Evolutionary conservation across 805 yeast species (phyloP), one percentile per base, ranked within the genome.

Genomic region (Ogataea naganishii): DNA sequence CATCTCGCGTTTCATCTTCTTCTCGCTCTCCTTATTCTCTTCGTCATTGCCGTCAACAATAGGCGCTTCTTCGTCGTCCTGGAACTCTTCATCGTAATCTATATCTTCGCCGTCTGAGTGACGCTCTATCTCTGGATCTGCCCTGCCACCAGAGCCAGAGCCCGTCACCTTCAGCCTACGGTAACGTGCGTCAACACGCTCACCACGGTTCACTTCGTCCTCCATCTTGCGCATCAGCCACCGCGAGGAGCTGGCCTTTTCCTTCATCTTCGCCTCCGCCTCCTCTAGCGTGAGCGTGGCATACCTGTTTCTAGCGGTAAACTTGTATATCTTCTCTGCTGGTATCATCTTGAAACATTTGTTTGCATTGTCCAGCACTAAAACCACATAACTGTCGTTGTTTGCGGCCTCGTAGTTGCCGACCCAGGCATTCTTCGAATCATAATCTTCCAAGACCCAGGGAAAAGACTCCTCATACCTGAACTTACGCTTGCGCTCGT

Each of bases 11-110:
- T 83, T 85, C 51, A 84, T 78, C 44, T 82, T 77, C 41, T 68
- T 72, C 55, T 92, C 96, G 30, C 86, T 81, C 38, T 85, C 81
- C 52, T 81, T 86, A 52, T 84, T 82, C 49, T 92, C 97, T 47
- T 92, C 96, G 49, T 89, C 97, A 37, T 88, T 75, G 27, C 96
- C 96, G 47, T 89, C 97, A 66, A 89, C 75, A 35, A 92, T 82
- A 18, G 98, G 98, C 2, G 97, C 97, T 53, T 89, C 98, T 60
- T 92, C 98, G 53, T 92, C 98, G 55, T 92, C 98, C 17, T 92
- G 96, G 57, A 92, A 92, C 53, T 88, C 96, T 53, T 92, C 97
- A 43, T 92, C 96, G 47, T 68, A 89, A 58, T 89, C 98, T 46
- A 92, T 60, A 48, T 86, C 96, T 40, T 88, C 96, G 40, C 82